Percentiles rank a stretch among this genome's conserved stretches.
phyloP scores from a whole-genome alignment of 1,284 basidiomycete species.

The Ustilago sp. region DNA sequence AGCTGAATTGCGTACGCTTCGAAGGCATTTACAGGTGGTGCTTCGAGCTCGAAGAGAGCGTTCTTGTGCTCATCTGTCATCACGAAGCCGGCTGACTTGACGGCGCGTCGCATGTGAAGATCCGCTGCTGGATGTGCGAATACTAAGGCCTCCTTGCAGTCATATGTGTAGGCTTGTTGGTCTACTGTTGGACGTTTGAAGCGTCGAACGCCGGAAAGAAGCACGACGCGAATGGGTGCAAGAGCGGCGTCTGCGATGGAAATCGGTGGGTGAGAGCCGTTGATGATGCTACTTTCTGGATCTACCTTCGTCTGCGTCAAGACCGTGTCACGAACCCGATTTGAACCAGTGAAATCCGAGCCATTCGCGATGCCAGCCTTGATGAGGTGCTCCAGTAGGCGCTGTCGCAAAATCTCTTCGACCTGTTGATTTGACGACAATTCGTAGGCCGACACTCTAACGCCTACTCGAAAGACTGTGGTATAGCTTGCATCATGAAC shows the following conservation, averaged over 20 bases:
- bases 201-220: slow-evolving; percentile 10
- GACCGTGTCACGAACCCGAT: slow-evolving; percentile 12
- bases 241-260: slow-evolving; percentile 15
- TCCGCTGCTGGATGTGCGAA: slow-evolving; percentile 56
- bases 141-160: slow-evolving; percentile 38
- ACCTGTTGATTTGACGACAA: neutral
- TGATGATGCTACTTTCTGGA: slow-evolving; percentile 2
- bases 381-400: neutral
- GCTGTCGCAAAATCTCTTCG: neutral
- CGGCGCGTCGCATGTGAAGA: slow-evolving; percentile 36
- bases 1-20: slow-evolving; percentile 32
- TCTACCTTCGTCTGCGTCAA: slow-evolving; percentile 5
- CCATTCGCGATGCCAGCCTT: slow-evolving; percentile 13
- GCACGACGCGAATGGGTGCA: slow-evolving; percentile 35
- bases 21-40: neutral
- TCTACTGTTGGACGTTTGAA: neutral
- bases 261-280: neutral
- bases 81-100: slow-evolving; percentile 31
- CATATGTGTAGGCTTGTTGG: neutral
- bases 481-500: slow-evolving; percentile 65
- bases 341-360: neutral
- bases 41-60: slow-evolving; percentile 9
- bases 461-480: slow-evolving; percentile 43
- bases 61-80: slow-evolving; percentile 42
- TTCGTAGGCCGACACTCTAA: neutral